Conservation (phyloP, 2,329 filamentous ascomycete genomes). For the Venturiaceae sp. region DNA sequence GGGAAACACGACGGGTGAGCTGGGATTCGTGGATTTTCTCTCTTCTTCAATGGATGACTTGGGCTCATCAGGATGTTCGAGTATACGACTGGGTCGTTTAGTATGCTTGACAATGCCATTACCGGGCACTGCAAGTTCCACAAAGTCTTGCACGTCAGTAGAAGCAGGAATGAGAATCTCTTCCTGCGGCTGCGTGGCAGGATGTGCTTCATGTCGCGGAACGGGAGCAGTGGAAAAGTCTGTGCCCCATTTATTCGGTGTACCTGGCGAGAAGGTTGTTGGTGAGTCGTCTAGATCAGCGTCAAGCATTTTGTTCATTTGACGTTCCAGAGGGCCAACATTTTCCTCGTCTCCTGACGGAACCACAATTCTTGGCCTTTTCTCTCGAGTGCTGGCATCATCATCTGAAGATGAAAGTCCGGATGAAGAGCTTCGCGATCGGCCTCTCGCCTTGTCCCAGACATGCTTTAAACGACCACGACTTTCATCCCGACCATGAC, state of each 20-base stretch:
- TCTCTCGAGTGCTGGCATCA: conserved; percentile 33
- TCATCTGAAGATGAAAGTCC: conserved; percentile 31
- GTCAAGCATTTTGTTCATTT: conserved; percentile 33
- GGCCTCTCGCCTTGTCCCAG: conserved; percentile 18
- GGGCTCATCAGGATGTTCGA: conserved; percentile 15
- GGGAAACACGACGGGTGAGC: conserved; percentile 24
- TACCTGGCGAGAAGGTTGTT: conserved; percentile 30
- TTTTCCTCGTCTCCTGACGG: conserved; percentile 24
- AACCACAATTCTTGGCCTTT: conserved; percentile 25
- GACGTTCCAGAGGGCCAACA: conserved; percentile 35
- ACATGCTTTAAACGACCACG: conserved; percentile 18
- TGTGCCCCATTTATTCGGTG: conserved; percentile 28
- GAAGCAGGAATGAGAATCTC: background rate
- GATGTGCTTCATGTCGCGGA: background rate
- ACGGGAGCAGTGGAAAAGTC: conserved; percentile 1
- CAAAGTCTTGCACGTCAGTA: background rate
- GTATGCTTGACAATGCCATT: conserved; percentile 13
- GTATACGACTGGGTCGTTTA: conserved; percentile 14
- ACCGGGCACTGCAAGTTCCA: background rate
- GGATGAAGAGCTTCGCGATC: conserved; percentile 17
- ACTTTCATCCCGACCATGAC: conserved; percentile 22
- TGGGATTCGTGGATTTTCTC: conserved; percentile 26
- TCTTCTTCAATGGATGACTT: conserved; percentile 27
- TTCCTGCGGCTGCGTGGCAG: background rate
- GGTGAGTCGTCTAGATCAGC: conserved; percentile 28